Conservation (phyloP, 345 rosid species). For the Eucalyptus guilfoylei region DNA sequence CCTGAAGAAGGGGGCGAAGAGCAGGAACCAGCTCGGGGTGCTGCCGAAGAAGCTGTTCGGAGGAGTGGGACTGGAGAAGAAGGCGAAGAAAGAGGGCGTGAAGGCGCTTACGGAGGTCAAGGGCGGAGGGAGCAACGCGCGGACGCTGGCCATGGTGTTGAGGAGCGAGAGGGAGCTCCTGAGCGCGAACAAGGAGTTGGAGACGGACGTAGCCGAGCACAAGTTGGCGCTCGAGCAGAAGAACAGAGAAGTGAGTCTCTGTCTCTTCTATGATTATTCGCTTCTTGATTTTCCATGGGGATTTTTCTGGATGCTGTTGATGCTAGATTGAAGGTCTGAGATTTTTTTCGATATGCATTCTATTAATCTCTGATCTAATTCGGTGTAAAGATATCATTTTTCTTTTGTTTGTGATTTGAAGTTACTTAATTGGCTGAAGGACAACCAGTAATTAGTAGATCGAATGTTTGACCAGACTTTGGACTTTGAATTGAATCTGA, state of each 20-base stretch:
- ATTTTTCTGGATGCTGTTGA: not conserved
- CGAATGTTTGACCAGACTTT: not conserved
- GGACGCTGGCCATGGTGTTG: slow-evolving; percentile 85
- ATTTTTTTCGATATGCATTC: not conserved
- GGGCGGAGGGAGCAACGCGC: slow-evolving; percentile 45
- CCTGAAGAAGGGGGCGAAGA: slow-evolving; percentile 48
- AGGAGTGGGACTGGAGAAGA: slow-evolving; percentile 13
- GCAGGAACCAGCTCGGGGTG: slow-evolving; percentile 11
- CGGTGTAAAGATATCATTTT: not conserved
- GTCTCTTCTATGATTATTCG: not conserved
- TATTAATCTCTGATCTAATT: not conserved
- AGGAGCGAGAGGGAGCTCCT: slow-evolving; percentile 88
- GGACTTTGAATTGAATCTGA: not conserved
- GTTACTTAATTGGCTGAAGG: not conserved
- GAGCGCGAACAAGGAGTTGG: slow-evolving; percentile 59
- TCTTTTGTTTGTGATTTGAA: not conserved
- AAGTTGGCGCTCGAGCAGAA: slow-evolving; percentile 44
- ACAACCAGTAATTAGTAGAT: not conserved
- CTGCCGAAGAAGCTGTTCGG: slow-evolving; percentile 84
- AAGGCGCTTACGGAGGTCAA: slow-evolving; percentile 72
- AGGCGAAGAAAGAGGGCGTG: slow-evolving; percentile 26
- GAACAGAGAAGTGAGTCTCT: slow-evolving; percentile 49
- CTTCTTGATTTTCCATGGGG: not conserved
- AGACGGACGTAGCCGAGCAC: slow-evolving; percentile 40
- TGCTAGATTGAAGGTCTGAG: not conserved